Base-by-base conservation (phyloP, 202 grass and related monocot genomes). In the Panicum virgatum region DNA sequence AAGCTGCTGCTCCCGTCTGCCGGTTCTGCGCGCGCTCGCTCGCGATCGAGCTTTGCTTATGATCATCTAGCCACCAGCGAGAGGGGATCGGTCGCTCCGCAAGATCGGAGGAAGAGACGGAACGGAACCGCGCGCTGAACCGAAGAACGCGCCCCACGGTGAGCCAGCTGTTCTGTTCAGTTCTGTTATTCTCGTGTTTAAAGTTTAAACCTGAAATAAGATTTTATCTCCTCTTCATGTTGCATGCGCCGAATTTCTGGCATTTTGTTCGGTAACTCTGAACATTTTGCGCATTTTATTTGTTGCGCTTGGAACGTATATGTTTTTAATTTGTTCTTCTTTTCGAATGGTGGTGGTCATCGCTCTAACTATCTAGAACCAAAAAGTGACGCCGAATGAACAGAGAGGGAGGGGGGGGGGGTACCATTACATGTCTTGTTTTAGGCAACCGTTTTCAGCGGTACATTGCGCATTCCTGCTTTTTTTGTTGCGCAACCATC, bases 1-100 rank as follows among this genome's bases (percentile, higher is more conserved):
- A 66, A 15, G 8, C n/a, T 50, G 18, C 59, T 62, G 30, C 51
- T 13, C 10, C 34, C 48, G 0, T 5, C 20, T 30, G 46, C 46
- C 47, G 13, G 62, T 26, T 26, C 25, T 9, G 7, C 34, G 13
- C 47, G 30, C 34, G 47, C n/a, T n/a, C n/a, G n/a, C n/a, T n/a
- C 2, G 50, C 16, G 65, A 57, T 44, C 78, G 51, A 9, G 51
- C 12, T 80, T 80, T 80, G 78, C 59, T 69, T 65, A 69, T 80
- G 78, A 38, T 70, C 78, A 80, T 80, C 78, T 80, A 70, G 78
- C 65, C 9, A 32, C 56, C 11, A 63, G 12, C 43, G 16, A 58
- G 5, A 69, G 38, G 37, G n/a, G 50, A 69, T 67, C 46, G 23
- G 32, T 58, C 63, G 25, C 19, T 18, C 63, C 9, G 47, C 47